Conservation (phyloP, 2,329 filamentous ascomycete genomes). For the Aspergillus fumigatus region DNA sequence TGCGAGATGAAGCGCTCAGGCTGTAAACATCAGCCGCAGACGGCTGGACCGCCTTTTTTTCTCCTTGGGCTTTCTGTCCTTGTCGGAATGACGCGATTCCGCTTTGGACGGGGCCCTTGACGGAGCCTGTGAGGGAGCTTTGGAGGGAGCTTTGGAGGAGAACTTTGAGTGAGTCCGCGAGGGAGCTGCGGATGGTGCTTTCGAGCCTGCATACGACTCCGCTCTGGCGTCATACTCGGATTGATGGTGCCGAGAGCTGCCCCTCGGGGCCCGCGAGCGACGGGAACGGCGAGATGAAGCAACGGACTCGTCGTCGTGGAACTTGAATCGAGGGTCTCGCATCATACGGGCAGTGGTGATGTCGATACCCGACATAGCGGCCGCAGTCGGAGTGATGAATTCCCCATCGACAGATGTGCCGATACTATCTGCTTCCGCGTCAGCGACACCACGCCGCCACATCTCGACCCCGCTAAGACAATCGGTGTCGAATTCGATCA, state of each 20-base stretch:
- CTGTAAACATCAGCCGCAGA: conserved; percentile 33
- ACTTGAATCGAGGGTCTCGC: conserved; percentile 33
- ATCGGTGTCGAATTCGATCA: conserved; percentile 51
- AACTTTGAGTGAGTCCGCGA: conserved; percentile 19
- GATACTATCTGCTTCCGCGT: conserved; percentile 49
- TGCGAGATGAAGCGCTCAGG: conserved; percentile 10
- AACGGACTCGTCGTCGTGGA: conserved; percentile 30
- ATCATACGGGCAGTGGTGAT: conserved; percentile 28
- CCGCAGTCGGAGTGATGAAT: conserved; percentile 59
- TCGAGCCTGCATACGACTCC: background rate
- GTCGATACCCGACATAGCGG: conserved; percentile 43
- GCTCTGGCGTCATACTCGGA: conserved; percentile 9
- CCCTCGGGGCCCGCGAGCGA: conserved; percentile 25
- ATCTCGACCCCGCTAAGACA: conserved; percentile 54
- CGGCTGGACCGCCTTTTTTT: conserved; percentile 39
- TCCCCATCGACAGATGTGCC: conserved; percentile 63
- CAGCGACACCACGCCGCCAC: conserved; percentile 61
- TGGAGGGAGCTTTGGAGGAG: conserved; percentile 14
- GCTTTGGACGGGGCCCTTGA: conserved; percentile 17
- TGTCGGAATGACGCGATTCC: conserved; percentile 20
- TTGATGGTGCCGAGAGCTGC: conserved; percentile 14
- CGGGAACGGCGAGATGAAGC: conserved; percentile 34
- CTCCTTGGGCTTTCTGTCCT: conserved; percentile 26
- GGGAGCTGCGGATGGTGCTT: conserved; percentile 6
- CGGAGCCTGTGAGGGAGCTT: conserved; percentile 13